Conservation (phyloP, 2,329 filamentous ascomycete genomes). For the Fusarium domesticum region DNA sequence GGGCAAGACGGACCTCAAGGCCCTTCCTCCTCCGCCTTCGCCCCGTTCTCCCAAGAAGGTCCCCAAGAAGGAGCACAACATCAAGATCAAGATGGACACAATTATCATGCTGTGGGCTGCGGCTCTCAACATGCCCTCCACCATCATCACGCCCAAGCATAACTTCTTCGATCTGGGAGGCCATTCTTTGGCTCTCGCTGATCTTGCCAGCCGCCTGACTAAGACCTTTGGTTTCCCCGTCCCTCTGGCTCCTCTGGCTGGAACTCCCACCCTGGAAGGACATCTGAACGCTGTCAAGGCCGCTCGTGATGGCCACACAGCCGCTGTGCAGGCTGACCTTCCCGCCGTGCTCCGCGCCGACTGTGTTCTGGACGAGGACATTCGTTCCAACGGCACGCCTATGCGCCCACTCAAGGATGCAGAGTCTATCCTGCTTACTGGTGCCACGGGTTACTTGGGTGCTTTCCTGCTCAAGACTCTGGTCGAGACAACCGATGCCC, state of each 20-base stretch:
- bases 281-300: conserved; percentile 69
- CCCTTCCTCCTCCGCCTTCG: conserved; percentile 62
- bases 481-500: conserved; percentile 64
- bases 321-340: conserved; percentile 71
- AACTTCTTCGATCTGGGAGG: conserved; percentile 81
- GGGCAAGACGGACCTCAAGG: conserved; percentile 73
- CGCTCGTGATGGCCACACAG: conserved; percentile 69
- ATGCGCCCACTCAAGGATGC: conserved; percentile 62
- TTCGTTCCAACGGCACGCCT: conserved; percentile 53
- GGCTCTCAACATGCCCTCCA: conserved; percentile 62
- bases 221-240: conserved; percentile 71
- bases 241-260: conserved; percentile 67
- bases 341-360: conserved; percentile 67
- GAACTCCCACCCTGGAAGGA: conserved; percentile 67
- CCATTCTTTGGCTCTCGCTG: conserved; percentile 74
- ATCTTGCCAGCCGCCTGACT: conserved; percentile 68
- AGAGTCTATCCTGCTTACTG: conserved; percentile 68
- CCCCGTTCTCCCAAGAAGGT: conserved; percentile 43
- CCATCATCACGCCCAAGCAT: conserved; percentile 64
- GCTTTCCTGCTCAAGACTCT: conserved; percentile 70
- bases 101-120: conserved; percentile 71
- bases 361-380: conserved; percentile 65
- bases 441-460: conserved; percentile 73
- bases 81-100: conserved; percentile 63
- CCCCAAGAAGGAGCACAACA: conserved; percentile 51